phyloP scores from a whole-genome alignment of 345 rosid genomes.

The Leavenworthia alabamica region DNA sequence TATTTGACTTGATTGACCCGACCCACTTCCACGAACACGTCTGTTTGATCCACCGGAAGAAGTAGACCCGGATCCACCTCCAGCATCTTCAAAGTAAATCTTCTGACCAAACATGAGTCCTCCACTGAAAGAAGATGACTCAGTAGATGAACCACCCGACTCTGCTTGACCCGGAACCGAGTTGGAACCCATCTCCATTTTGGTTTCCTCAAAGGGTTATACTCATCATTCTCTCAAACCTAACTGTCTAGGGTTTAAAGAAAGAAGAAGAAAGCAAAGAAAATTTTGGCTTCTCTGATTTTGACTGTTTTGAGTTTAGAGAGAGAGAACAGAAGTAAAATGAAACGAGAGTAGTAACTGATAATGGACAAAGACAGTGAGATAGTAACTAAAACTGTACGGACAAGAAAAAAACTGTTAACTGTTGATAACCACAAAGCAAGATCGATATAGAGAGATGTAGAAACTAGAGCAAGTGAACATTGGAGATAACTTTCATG shows the following conservation, averaged over 20 bases:
- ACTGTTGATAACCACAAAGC: slow-evolving; percentile 20
- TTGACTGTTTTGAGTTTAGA: slow-evolving; percentile 19
- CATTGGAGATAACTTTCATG: too few species aligned
- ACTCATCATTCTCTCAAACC: neutral
- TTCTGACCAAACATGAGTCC: slow-evolving; percentile 71
- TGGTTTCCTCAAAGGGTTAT: slow-evolving; percentile 20
- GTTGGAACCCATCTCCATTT: slow-evolving; percentile 68
- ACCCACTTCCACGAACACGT: slow-evolving; percentile 38
- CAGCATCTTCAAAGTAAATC: slow-evolving; percentile 71
- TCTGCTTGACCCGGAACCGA: slow-evolving; percentile 35
- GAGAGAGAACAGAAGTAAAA: too few species aligned
- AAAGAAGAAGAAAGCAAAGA: slow-evolving; percentile 8
- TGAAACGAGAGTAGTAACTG: slow-evolving; percentile 28
- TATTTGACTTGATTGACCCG: slow-evolving; percentile 53
- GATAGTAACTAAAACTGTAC: slow-evolving; percentile 25
- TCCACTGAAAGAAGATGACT: slow-evolving; percentile 53
- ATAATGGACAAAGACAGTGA: slow-evolving; percentile 44
- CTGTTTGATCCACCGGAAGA: slow-evolving; percentile 29
- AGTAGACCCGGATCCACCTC: slow-evolving; percentile 36
- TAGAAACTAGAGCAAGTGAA: too few species aligned
- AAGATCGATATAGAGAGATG: too few species aligned
- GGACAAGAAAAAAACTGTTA: slow-evolving; percentile 13
- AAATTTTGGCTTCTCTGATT: slow-evolving; percentile 24
- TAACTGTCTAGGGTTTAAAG: slow-evolving; percentile 20
- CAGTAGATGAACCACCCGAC: slow-evolving; percentile 47